Conservation (phyloP, 2,329 filamentous ascomycete genomes). For the Trichothecium sympodiale region DNA sequence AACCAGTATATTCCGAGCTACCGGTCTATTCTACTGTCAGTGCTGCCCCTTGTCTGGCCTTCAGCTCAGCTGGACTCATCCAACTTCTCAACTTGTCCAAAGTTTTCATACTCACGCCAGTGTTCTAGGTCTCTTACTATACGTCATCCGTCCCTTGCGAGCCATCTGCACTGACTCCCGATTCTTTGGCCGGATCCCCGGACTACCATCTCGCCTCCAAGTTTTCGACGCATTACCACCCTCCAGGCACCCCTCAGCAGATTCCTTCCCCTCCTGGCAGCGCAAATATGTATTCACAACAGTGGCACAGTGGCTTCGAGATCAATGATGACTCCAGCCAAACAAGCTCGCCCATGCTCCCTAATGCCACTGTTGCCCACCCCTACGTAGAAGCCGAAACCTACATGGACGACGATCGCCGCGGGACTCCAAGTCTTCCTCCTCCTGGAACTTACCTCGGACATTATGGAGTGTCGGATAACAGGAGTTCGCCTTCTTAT, state of each 20-base stretch:
- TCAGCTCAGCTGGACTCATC: too few species aligned
- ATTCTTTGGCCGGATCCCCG: constrained; percentile 1
- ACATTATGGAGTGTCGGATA: constrained; percentile 21
- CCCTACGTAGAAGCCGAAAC: constrained; percentile 19
- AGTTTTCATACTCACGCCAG: too few species aligned
- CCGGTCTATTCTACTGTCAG: too few species aligned
- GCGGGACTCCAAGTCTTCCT: constrained; percentile 24
- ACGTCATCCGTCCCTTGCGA: too few species aligned
- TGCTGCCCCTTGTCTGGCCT: too few species aligned
- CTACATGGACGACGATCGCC: constrained; percentile 21
- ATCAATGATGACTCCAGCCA: constrained; percentile 26
- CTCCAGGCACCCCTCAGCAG: constrained; percentile 21
- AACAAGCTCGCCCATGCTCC: constrained; percentile 31
- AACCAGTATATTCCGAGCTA: too few species aligned
- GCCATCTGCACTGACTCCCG: constrained; percentile 1
- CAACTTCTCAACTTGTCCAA: too few species aligned
- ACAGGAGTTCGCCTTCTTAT: too few species aligned
- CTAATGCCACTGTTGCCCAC: constrained; percentile 22
- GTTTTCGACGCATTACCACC: constrained; percentile 1
- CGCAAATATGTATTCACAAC: constrained; percentile 14
- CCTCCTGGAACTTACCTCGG: constrained; percentile 23
- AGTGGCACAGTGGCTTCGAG: constrained; percentile 29
- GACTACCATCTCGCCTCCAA: neutral
- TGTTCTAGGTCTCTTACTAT: too few species aligned
- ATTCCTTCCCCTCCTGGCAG: constrained; percentile 34